phyloP scores from a whole-genome alignment of 768 basidiomycete genomes.

The Boletus fagicola region DNA sequence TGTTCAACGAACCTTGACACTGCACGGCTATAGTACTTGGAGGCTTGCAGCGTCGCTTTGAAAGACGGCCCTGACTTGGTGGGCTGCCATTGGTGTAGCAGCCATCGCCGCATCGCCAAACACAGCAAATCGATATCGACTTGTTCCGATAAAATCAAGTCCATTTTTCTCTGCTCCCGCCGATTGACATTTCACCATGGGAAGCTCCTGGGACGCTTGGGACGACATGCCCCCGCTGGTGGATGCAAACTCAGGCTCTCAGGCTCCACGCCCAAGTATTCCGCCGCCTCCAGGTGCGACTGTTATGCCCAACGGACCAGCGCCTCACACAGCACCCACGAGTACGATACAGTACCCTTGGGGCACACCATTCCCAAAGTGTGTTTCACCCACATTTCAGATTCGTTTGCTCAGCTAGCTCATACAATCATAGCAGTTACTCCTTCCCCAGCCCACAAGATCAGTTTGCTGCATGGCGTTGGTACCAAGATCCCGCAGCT shows the following conservation, averaged over 20 bases:
- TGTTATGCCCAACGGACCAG: conserved; percentile 9
- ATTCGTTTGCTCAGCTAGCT: background rate
- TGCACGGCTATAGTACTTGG: background rate
- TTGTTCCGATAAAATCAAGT: conserved; percentile 16
- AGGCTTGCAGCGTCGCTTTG: background rate
- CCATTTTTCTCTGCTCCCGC: background rate
- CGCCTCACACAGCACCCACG: conserved; percentile 10
- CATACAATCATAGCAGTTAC: conserved; percentile 2
- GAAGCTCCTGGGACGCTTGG: conserved; percentile 12
- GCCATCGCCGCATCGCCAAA: conserved; percentile 9
- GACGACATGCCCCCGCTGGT: conserved; percentile 30
- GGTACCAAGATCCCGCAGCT: background rate
- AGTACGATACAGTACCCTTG: conserved; percentile 10
- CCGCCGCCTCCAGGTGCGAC: conserved; percentile 27
- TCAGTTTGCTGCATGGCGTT: conserved; percentile 8
- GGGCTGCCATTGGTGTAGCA: background rate
- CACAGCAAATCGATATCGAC: conserved; percentile 22
- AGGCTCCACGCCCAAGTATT: conserved; percentile 8
- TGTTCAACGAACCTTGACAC: background rate
- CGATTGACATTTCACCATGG: conserved; percentile 15
- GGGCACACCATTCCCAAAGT: conserved; percentile 19
- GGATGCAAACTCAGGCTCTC: conserved; percentile 14
- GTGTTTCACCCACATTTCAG: background rate
- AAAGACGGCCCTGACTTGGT: background rate
- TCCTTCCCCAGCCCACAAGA: conserved; percentile 19